These are phyloP conservation scores for Parmelia sp. DNA, from an alignment of 495 filamentous ascomycete species.

Conservation along the genomic window DNA sequence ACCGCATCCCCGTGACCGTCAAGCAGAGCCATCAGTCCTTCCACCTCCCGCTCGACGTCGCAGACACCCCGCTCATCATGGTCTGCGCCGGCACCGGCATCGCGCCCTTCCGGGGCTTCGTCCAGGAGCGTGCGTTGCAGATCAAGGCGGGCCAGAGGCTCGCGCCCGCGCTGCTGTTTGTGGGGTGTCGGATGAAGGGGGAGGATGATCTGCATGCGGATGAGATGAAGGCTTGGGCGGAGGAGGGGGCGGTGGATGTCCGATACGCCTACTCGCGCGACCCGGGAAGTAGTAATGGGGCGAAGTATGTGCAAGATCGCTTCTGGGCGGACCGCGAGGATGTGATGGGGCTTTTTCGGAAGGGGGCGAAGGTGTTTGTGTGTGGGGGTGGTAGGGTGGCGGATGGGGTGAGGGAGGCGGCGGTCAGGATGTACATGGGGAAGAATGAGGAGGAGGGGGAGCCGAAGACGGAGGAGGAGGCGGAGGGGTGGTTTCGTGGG, in stretches of 20 bases:
- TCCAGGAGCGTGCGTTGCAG: conserved; percentile 58
- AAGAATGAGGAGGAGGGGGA: conserved; percentile 32
- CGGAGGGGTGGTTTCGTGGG: conserved; percentile 35
- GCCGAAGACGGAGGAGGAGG: conserved; percentile 11
- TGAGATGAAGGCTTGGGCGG: conserved; percentile 55
- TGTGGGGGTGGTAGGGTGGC: conserved; percentile 60
- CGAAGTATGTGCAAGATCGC: conserved; percentile 57
- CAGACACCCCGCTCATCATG: conserved; percentile 60
- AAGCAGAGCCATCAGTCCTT: conserved; percentile 50
- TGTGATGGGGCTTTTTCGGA: conserved; percentile 46
- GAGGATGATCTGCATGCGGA: conserved; percentile 55
- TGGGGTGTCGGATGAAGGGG: conserved; percentile 54
- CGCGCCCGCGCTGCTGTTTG: conserved; percentile 55
- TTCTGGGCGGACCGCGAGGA: conserved; percentile 49
- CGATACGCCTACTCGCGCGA: conserved; percentile 49
- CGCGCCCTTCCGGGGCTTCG: conserved; percentile 64
- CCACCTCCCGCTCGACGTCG: conserved; percentile 52
- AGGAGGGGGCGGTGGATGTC: conserved; percentile 51
- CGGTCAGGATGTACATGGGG: conserved; percentile 45
- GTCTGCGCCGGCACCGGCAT: conserved; percentile 52
- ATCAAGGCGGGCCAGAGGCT: conserved; percentile 47
- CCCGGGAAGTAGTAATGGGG: conserved; percentile 33
- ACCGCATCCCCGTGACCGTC: conserved; percentile 57
- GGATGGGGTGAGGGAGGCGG: conserved; percentile 49
- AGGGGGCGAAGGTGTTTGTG: conserved; percentile 58